phyloP scores from a whole-genome alignment of 2,329 filamentous ascomycete genomes.

The Neocucurbitaria cava region DNA sequence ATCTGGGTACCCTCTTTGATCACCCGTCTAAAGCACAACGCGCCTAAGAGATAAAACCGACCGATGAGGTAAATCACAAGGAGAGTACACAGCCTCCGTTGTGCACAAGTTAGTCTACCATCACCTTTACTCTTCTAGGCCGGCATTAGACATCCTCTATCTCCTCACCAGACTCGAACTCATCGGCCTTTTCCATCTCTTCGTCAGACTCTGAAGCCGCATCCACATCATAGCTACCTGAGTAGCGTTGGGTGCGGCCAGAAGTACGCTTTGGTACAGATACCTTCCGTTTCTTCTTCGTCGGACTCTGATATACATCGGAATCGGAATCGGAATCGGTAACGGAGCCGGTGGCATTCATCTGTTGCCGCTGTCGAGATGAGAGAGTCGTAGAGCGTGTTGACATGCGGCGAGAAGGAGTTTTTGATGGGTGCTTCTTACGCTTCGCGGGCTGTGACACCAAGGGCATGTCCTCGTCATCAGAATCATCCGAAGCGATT shows the following conservation, averaged over 20 bases:
- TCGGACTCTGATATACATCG: conserved; percentile 5
- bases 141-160: no score
- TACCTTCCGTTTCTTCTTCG: conserved; percentile 4
- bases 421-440: background rate
- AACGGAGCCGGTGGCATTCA: background rate
- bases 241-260: background rate
- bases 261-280: conserved; percentile 2
- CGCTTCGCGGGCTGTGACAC: background rate
- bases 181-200: background rate
- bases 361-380: background rate
- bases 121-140: no score
- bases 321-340: conserved; percentile 11
- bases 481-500: background rate
- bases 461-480: background rate
- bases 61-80: no score
- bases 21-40: no score
- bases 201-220: background rate
- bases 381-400: background rate
- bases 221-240: conserved; percentile 1
- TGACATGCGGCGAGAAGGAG: background rate
- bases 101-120: no score
- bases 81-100: no score
- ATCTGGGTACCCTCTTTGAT: no score
- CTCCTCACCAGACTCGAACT: no score
- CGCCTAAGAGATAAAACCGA: no score